Base-by-base conservation (phyloP, 306 rosid genomes). In the Quercus berberidifolia region DNA sequence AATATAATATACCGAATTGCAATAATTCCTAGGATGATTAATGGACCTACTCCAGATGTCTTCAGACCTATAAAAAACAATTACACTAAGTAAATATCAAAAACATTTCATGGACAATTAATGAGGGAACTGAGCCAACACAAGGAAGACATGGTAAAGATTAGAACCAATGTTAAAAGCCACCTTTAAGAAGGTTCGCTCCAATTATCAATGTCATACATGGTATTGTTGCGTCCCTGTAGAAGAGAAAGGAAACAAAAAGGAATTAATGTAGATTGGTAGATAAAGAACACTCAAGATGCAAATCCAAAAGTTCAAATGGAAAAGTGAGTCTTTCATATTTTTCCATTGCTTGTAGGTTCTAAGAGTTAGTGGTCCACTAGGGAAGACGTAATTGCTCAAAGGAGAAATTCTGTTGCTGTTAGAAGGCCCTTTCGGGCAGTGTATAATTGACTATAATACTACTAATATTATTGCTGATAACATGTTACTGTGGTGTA, bases 111-210 rank as follows among this genome's bases (percentile, higher is more conserved):
- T 49, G 54, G 54, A 49, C 12, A 43, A 43, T 43, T 43, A 10
- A 12, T 12, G 54, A 49, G 54, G 17, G 17, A 49, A 49, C 54
- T 49, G 54, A 49, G 54, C 54, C 54, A 59, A 69, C 65, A 6
- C 38, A 49, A 15, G 19, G 55, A 25, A 31, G 8, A 2, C 21
- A 77, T 11, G 14, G 21, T 12, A 69, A 31, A 20, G 41, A 55
- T 69, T 14, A 64, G 46, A 43, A 23, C 56, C 28, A 4, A 51
- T 68, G 28, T 65, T 49, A 21, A 18, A 68, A 15, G 59, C 20
- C 74, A 74, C 90, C 87, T 56, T 67, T 83, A 5, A 80, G 60
- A 75, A 87, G 88, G 52, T 87, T 87, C 30, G 85, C 88, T 52
- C 91, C 88, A 25, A 85, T 77, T 59, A 85, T 57, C 82, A 87